Evolutionary conservation across 495 filamentous ascomycete genomes (phyloP).

Genomic region (Xylaria scruposa): DNA sequence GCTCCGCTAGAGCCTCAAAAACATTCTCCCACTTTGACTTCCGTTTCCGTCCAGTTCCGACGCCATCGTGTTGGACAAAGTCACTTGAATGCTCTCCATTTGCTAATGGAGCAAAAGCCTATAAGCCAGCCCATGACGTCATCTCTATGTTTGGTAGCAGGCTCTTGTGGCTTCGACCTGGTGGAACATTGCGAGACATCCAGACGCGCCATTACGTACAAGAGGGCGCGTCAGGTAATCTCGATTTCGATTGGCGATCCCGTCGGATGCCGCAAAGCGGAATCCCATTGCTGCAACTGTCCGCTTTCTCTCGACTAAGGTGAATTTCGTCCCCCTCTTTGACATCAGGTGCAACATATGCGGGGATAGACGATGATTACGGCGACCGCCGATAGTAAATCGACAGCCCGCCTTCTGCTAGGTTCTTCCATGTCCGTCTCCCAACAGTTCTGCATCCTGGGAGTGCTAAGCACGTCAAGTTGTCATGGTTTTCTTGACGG

Average conservation of each 20-base stretch:
- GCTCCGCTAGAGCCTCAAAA: conserved; percentile 25
- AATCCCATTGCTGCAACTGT: background rate
- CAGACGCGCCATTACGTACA: background rate
- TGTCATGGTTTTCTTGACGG: background rate
- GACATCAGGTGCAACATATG: background rate
- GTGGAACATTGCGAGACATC: background rate
- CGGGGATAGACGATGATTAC: conserved; percentile 4
- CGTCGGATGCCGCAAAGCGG: background rate
- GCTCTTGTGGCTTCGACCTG: background rate
- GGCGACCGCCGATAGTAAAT: background rate
- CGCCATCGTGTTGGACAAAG: background rate
- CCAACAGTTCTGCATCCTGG: background rate
- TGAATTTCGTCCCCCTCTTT: background rate
- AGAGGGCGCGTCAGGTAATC: background rate
- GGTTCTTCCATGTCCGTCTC: background rate
- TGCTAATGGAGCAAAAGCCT: background rate
- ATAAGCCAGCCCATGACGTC: background rate
- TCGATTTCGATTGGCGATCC: background rate
- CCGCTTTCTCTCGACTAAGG: background rate
- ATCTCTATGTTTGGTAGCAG: background rate
- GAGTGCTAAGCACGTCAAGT: background rate
- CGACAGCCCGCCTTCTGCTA: background rate
- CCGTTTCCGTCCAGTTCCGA: conserved; percentile 6
- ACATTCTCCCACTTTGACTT: background rate
- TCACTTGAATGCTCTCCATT: background rate